A percentile compares a stretch with the other conserved stretches of the same genome.
Evolutionary conservation across 2,329 filamentous ascomycete species (phyloP).

Genomic region (Ceratocystis eucalypticola): DNA sequence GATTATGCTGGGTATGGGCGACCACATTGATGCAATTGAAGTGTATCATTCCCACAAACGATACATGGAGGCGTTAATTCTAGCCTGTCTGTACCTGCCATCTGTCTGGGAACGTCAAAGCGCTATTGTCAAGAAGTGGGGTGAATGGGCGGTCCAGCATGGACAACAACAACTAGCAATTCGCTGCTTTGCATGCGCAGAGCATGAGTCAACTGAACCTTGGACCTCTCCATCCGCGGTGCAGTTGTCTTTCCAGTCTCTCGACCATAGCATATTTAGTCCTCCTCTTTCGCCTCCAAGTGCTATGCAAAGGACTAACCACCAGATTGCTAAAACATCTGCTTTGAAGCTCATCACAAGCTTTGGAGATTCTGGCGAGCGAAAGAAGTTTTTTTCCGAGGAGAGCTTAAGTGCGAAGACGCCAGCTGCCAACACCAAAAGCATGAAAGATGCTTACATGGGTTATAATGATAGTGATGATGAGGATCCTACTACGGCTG

Average conservation of each 20-base stretch:
- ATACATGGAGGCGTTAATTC: conserved; percentile 83
- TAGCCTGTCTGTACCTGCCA: conserved; percentile 72
- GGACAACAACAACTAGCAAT: conserved; percentile 84
- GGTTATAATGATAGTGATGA: conserved; percentile 30
- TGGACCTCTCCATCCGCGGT: conserved; percentile 75
- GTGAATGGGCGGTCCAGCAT: conserved; percentile 76
- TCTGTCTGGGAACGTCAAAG: conserved; percentile 83
- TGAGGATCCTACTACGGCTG: conserved; percentile 57
- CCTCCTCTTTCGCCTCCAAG: conserved; percentile 63
- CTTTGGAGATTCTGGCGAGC: conserved; percentile 52
- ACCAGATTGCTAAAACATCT: conserved; percentile 62
- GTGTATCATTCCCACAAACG: conserved; percentile 85
- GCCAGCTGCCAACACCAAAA: conserved; percentile 37
- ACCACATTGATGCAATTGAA: conserved; percentile 88
- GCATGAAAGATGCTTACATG: conserved; percentile 48
- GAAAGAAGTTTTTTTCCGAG: conserved; percentile 49
- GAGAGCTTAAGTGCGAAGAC: conserved; percentile 47
- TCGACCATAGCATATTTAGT: conserved; percentile 46
- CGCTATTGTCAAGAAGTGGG: conserved; percentile 84
- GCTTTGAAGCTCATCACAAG: conserved; percentile 84
- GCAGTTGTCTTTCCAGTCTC: conserved; percentile 43
- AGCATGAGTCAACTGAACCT: conserved; percentile 67
- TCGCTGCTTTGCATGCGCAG: conserved; percentile 83
- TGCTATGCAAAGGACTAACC: conserved; percentile 40
- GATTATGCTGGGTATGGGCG: conserved; percentile 82